Evolutionary conservation across 495 filamentous ascomycete genomes (phyloP).

Genomic region (Tuber indicum): DNA sequence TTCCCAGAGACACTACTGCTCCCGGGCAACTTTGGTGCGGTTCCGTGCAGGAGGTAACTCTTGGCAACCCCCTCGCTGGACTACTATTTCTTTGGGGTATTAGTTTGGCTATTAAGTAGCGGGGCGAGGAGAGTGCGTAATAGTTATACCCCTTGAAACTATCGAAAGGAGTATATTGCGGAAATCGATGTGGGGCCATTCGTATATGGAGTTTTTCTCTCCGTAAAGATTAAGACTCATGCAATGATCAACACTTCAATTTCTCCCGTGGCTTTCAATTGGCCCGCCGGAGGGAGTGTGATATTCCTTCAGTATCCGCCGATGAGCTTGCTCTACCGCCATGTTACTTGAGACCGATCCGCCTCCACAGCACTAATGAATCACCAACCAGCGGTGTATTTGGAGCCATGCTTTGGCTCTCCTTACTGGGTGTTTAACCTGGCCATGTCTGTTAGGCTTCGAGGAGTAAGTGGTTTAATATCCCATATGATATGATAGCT

Average conservation of each 20-base stretch:
- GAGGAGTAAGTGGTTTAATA: not conserved
- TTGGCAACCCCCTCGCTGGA: not conserved
- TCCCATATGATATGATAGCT: not conserved
- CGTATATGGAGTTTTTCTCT: not conserved
- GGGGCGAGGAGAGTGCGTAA: not conserved
- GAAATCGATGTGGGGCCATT: not conserved
- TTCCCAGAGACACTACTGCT: not conserved
- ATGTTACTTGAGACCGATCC: not conserved
- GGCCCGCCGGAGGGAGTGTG: not conserved
- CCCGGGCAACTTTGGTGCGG: not conserved
- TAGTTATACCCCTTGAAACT: not conserved
- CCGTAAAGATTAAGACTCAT: no score
- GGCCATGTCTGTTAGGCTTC: not conserved
- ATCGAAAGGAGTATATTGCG: not conserved
- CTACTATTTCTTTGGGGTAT: not conserved
- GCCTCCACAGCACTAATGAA: no score
- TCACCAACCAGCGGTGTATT: not conserved
- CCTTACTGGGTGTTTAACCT: not conserved
- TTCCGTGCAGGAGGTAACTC: not conserved
- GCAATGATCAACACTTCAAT: not conserved
- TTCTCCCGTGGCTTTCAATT: not conserved
- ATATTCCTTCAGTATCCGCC: not conserved
- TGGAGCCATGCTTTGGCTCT: not conserved
- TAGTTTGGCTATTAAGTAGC: not conserved
- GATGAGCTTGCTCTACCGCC: not conserved